phyloP scores from a whole-genome alignment of 2,329 filamentous ascomycete genomes.

The Microcera coccophila region DNA sequence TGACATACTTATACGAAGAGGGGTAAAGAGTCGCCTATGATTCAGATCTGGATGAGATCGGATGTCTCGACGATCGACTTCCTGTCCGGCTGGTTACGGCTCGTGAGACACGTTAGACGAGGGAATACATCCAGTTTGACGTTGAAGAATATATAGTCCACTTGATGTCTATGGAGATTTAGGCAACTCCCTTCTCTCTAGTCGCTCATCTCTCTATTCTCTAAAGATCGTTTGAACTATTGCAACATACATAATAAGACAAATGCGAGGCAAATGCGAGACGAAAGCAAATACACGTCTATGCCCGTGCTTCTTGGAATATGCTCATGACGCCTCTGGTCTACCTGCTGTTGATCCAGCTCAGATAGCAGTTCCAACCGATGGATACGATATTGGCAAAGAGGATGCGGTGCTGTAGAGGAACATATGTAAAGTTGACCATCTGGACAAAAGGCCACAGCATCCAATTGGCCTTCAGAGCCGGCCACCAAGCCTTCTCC shows the following conservation, averaged over 20 bases:
- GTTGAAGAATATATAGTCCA: conserved; percentile 12
- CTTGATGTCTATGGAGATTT: conserved; percentile 2
- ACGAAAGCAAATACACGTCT: conserved; percentile 2
- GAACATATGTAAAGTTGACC: conserved; percentile 83
- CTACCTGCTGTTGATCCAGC: conserved; percentile 60
- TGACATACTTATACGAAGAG: too few species aligned
- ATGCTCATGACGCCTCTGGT: too few species aligned
- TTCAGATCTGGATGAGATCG: too few species aligned
- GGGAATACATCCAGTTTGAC: conserved; percentile 5
- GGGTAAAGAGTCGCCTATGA: too few species aligned
- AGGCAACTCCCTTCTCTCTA: too few species aligned
- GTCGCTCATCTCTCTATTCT: conserved; percentile 8
- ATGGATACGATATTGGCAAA: conserved; percentile 79
- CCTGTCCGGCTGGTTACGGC: too few species aligned
- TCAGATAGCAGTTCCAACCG: conserved; percentile 64
- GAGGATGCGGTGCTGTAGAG: conserved; percentile 75
- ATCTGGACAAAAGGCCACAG: conserved; percentile 84
- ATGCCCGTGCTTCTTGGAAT: background rate
- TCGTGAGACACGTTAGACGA: conserved; percentile 14
- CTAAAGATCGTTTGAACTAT: conserved; percentile 4
- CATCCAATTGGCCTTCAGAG: conserved; percentile 79
- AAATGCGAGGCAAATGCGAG: background rate
- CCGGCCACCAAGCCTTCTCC: conserved; percentile 63
- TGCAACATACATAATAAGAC: background rate
- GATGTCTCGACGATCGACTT: too few species aligned